These are phyloP conservation scores for Pseudonitzschia multiseries DNA, from an alignment of 108 stramenopile genomes.

Conservation along the genomic window DNA sequence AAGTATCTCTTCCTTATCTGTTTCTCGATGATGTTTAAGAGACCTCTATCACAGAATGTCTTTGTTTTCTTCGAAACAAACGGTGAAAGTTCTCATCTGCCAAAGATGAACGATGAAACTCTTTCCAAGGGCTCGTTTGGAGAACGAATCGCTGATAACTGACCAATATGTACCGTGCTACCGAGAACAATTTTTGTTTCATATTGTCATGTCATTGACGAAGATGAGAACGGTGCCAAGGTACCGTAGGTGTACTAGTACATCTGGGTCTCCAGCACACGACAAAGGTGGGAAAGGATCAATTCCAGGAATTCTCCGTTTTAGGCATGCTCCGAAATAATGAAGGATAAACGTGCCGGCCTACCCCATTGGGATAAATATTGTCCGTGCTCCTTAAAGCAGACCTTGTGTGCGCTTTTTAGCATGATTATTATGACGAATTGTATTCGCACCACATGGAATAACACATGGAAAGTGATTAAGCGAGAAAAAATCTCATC, in stretches of 20 bases:
- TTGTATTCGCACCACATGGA: not conserved
- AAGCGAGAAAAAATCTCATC: not conserved
- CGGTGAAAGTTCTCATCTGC: not conserved
- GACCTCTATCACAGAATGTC: not conserved
- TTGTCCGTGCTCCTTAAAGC: not conserved
- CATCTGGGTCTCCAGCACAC: not conserved
- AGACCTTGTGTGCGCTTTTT: not conserved
- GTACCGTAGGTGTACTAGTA: not conserved
- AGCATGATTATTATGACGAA: not conserved
- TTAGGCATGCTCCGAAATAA: conserved; percentile 12
- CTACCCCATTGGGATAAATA: not conserved
- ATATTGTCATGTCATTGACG: not conserved
- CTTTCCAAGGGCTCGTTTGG: not conserved
- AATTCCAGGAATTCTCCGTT: not conserved
- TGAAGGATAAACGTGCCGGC: not conserved
- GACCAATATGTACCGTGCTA: not conserved
- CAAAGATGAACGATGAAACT: not conserved
- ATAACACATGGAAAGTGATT: not conserved
- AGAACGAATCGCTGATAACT: not conserved
- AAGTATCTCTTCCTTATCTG: not conserved
- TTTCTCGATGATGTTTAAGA: not conserved
- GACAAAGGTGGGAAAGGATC: too few relatives aligned
- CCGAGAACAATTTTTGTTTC: not conserved
- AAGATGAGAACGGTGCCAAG: not conserved
- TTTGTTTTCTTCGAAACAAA: not conserved